A percentile compares a stretch with the other conserved stretches of the same genome.
Conservation (phyloP, 2,329 filamentous ascomycete genomes). For the Passalora sequoiae region DNA sequence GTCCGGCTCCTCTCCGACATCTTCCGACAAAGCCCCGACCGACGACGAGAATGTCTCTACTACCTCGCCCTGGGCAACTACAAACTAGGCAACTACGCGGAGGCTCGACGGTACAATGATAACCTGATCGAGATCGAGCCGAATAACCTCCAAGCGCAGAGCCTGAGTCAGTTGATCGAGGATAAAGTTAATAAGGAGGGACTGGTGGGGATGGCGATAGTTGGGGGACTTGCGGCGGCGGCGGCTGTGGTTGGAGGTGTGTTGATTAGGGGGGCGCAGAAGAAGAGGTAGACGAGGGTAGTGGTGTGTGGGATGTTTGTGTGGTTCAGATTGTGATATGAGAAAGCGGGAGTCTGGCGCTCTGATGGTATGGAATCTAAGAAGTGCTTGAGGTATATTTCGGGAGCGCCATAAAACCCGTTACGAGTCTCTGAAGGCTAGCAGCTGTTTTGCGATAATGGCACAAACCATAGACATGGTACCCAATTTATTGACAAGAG, state of each 20-base stretch:
- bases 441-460: too few relatives aligned
- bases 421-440: too few relatives aligned
- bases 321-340: neutral
- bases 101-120: conserved; percentile 92
- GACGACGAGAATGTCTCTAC: conserved; percentile 94
- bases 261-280: conserved; percentile 64
- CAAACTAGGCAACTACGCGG: conserved; percentile 95
- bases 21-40: conserved; percentile 87
- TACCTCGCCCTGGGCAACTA: conserved; percentile 96
- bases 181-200: conserved; percentile 95
- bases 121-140: conserved; percentile 85
- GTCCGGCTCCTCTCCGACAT: conserved; percentile 48
- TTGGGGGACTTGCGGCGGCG: conserved; percentile 85
- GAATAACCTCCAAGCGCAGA: conserved; percentile 81
- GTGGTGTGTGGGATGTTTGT: neutral
- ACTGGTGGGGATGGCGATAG: conserved; percentile 86
- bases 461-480: too few relatives aligned
- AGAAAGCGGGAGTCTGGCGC: conserved; percentile 2
- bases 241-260: conserved; percentile 90
- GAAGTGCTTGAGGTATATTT: too few relatives aligned
- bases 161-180: conserved; percentile 82
- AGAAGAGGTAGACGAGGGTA: conserved; percentile 25
- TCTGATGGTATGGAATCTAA: neutral
- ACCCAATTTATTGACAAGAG: too few relatives aligned
- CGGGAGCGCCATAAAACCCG: too few relatives aligned